A percentile compares a stretch with the other conserved stretches of the same genome.
Conservation (phyloP, 495 filamentous ascomycete species). For the Aspergillus cristatus region DNA sequence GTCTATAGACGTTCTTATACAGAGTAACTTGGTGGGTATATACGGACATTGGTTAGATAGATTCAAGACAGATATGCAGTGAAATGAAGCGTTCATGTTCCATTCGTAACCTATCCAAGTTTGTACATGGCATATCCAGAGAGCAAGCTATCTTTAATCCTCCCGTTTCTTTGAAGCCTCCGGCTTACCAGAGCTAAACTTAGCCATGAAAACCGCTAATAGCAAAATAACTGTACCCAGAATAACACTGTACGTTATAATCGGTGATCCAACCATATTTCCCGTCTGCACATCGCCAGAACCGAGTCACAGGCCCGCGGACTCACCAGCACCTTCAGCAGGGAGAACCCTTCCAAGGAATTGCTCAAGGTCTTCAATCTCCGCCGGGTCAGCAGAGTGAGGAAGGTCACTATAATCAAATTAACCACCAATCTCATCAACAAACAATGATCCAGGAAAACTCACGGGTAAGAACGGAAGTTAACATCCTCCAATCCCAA, state of each 20-base stretch:
- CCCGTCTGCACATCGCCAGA: conserved; percentile 1
- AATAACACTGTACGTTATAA: conserved; percentile 13
- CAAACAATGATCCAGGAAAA: conserved; percentile 8
- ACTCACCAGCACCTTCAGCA: conserved; percentile 46
- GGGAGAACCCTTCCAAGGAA: conserved; percentile 62
- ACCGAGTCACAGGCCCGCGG: conserved; percentile 41
- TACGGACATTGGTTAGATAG: too few species aligned
- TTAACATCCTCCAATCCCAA: conserved; percentile 58
- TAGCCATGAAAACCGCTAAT: conserved; percentile 42
- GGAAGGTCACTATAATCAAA: conserved; percentile 44
- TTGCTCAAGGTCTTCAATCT: conserved; percentile 75
- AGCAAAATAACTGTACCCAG: conserved; percentile 43
- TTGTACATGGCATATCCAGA: too few species aligned
- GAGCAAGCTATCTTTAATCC: too few species aligned
- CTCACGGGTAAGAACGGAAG: conserved; percentile 67
- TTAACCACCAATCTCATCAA: conserved; percentile 10
- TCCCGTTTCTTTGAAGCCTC: conserved; percentile 2
- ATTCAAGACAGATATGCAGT: too few species aligned
- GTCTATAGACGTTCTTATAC: too few species aligned
- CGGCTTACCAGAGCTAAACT: conserved; percentile 24
- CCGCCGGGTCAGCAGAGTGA: conserved; percentile 68
- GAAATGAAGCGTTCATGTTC: too few species aligned
- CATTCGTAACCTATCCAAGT: too few species aligned
- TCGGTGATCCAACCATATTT: not conserved
- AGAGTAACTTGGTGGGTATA: too few species aligned